Evolutionary conservation across 192 early-diverging fungal species (phyloP), one percentile per base, ranked within the genome.

Genomic region (Coemansia erecta): DNA sequence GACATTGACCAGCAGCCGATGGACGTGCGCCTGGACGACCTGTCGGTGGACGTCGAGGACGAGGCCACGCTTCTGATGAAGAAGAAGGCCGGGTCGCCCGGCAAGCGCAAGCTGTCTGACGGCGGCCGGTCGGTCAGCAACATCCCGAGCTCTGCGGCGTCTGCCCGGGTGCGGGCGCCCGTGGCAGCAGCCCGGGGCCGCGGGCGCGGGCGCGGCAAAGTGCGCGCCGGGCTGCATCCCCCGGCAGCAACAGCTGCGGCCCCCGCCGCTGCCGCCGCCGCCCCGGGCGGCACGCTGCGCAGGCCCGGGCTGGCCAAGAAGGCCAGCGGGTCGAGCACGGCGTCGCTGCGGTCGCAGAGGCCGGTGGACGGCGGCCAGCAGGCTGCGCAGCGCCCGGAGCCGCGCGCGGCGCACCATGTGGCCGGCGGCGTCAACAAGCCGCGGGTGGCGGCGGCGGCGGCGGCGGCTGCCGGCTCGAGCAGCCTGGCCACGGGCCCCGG

Each of bases 91-190:
- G 57, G 57, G 5, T 40, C 43, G 2, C 52, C 60, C 24, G 54
- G 61, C 12, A 71, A 77, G 58, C 74, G 74, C 68, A 77, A 77
- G 58, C 65, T 68, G n/a, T 77, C 74, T 17, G 64, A 64, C 33
- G 61, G 69, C 42, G 68, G 66, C 41, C 44, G 13, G 40, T 44
- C 59, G 3, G 58, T 53, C 21, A 53, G 35, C 31, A 26, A 37
- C 2, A 4, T 39, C 31, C 33, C 26, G 33, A 53, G 51, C 31
- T 33, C 39, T 4, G 19, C 49, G 19, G 37, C 22, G 52, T 5
- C 53, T 3, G 39, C 39, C 8, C 26, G 50, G 13, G 53, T 42
- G 40, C 24, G 47, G 23, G 40, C 60, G 19, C 60, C 63, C 1
- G 54, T 61, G 2, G 58, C 49, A 2, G 17, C 61, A 22, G 49